Percentiles rank a stretch among this genome's conserved stretches.
Evolutionary conservation across 768 basidiomycete genomes (phyloP).

Genomic region (Candolleomyces eurysporus): DNA sequence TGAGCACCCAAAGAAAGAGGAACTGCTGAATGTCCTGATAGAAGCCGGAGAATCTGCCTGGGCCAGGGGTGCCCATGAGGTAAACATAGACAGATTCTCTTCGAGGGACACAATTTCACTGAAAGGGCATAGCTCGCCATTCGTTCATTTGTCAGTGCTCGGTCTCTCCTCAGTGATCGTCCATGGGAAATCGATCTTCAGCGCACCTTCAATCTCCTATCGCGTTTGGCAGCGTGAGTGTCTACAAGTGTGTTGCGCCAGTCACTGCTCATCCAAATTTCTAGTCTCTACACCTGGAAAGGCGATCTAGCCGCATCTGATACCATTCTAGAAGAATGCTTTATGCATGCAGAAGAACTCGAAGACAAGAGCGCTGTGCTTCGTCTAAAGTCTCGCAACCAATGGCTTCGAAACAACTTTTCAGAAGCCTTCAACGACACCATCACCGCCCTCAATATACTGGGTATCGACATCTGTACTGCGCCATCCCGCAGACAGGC

Average conservation of each 20-base stretch:
- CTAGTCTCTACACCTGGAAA: constrained; percentile 64
- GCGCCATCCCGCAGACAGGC: constrained; percentile 52
- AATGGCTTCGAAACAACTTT: constrained; percentile 60
- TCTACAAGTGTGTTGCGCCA: neutral
- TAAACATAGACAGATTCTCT: constrained; percentile 20
- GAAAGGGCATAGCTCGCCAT: constrained; percentile 47
- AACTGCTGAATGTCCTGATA: constrained; percentile 57
- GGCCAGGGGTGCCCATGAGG: constrained; percentile 74
- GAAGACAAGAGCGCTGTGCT: constrained; percentile 59
- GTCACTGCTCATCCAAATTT: neutral
- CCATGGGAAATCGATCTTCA: constrained; percentile 50
- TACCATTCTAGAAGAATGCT: constrained; percentile 52
- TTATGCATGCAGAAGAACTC: constrained; percentile 41
- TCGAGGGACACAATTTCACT: neutral
- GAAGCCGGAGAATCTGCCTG: constrained; percentile 72
- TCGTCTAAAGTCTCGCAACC: constrained; percentile 60
- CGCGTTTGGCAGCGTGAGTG: constrained; percentile 62
- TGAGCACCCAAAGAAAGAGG: constrained; percentile 59
- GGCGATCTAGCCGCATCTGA: constrained; percentile 57
- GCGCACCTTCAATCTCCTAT: constrained; percentile 51
- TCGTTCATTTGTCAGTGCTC: constrained; percentile 59
- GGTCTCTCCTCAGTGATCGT: constrained; percentile 49
- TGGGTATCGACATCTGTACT: constrained; percentile 61
- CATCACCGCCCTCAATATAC: constrained; percentile 52
- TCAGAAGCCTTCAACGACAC: constrained; percentile 56